Evolutionary conservation across 192 early-diverging fungal genomes (phyloP), one percentile per base, ranked within the genome.

Genomic region (Entophlyctis luteolus): DNA sequence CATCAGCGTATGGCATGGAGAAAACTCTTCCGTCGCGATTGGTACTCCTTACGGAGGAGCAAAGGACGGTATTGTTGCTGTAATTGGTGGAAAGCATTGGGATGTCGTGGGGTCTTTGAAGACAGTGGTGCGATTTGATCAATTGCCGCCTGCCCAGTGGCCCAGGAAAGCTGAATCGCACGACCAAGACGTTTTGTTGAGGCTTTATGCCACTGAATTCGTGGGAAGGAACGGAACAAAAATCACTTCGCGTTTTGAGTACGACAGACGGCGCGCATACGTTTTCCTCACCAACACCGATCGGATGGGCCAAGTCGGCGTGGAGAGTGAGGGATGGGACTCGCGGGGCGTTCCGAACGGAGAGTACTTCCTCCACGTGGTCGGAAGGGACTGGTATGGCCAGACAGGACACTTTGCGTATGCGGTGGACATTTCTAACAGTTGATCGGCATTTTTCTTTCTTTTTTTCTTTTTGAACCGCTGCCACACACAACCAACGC

Each of bases 371-470:
- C 25, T 60, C 16, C 59, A 60, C 31, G 59, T 60, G 3, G 29
- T 60, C 39, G 59, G 39, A 45, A 18, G 59, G 2, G 59, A 60
- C 28, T 60, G 59, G 59, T 60, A 23, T 18, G 59, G 59, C 10
- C 20, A 28, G 35, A 46, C 39, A 45, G 59, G 18, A 2, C 48
- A 65, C n/a, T 38, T n/a, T 16, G 6, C 10, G 47, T 65, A n/a
- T 50, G 20, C 45, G 3, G 62, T 65, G n/a, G 49, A 14, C 6
- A 20, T 6, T 6, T 14, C 14, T 20, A 25, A 52, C 25, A 25
- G 8, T 52, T 52, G 49, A 14, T 1, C 28, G 12, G 16, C 28
- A 6, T 8, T 22, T 32, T 48, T n/a, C 50, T 38, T 50, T 65
- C 50, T 38, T 65, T 65, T 65, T 48, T 65, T 65, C 35, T 50